Evolutionary conservation across 306 rosid genomes (phyloP).

Genomic region (Alnus glutinosa): DNA sequence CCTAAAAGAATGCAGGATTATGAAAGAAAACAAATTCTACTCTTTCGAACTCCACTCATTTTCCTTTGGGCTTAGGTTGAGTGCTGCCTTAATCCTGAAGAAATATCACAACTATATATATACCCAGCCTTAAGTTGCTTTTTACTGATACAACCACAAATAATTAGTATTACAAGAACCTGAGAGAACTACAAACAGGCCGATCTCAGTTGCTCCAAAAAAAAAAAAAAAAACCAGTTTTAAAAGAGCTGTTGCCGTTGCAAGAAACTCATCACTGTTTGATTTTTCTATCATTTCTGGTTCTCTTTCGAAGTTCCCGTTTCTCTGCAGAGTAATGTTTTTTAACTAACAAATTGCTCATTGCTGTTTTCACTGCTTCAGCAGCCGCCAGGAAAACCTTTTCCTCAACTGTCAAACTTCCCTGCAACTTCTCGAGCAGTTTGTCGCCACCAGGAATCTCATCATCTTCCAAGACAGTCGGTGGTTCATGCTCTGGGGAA

Average conservation of each 20-base stretch:
- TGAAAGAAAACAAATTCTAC: background rate
- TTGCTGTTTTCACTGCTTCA: slow-evolving; percentile 83
- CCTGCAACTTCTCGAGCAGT: slow-evolving; percentile 73
- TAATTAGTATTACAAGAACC: background rate
- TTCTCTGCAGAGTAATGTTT: slow-evolving; percentile 77
- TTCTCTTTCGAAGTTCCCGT: slow-evolving; percentile 77
- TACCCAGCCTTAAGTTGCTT: background rate
- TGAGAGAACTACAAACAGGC: background rate
- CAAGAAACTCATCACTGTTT: slow-evolving; percentile 36
- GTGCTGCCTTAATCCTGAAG: background rate
- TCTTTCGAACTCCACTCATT: background rate
- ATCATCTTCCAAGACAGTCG: slow-evolving; percentile 52
- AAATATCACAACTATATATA: background rate
- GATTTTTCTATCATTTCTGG: slow-evolving; percentile 80
- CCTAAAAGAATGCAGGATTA: background rate
- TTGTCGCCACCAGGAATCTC: slow-evolving; percentile 68
- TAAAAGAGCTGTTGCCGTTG: background rate
- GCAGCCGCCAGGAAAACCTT: slow-evolving; percentile 68
- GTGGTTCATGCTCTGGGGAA: slow-evolving; percentile 34
- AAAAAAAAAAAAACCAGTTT: background rate
- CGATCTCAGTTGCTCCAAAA: background rate
- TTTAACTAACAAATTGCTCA: slow-evolving; percentile 79
- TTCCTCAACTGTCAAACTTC: slow-evolving; percentile 60
- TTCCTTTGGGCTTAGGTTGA: background rate
- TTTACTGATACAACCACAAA: background rate